Percentiles rank a stretch among this genome's conserved stretches.
Evolutionary conservation across 257 asterid species (phyloP).

Genomic region (Lantana camara): DNA sequence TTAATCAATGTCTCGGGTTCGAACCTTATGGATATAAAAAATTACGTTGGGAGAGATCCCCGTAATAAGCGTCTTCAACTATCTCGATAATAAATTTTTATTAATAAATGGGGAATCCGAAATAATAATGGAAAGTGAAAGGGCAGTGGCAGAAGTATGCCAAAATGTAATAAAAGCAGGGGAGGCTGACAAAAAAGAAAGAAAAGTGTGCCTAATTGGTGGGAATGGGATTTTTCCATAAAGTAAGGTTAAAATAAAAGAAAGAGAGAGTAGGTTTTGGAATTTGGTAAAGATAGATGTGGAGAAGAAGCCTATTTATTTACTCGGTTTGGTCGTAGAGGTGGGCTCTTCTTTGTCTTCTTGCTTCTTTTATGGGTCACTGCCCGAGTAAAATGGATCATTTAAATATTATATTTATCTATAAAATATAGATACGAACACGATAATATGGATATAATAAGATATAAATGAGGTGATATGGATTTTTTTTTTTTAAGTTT

Average conservation of each 20-base stretch:
- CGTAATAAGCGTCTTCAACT: too few relatives aligned
- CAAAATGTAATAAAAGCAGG: not conserved
- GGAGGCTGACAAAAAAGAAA: slow-evolving; percentile 14
- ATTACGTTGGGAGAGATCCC: too few relatives aligned
- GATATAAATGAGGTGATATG: too few relatives aligned
- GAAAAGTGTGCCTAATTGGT: slow-evolving; percentile 31
- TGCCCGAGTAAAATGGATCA: too few relatives aligned
- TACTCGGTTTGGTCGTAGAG: slow-evolving; percentile 4
- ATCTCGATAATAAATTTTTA: too few relatives aligned
- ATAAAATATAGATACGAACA: too few relatives aligned
- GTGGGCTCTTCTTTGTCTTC: slow-evolving; percentile 29
- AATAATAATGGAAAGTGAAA: slow-evolving; percentile 19
- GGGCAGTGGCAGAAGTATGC: slow-evolving; percentile 16
- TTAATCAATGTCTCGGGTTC: too few relatives aligned
- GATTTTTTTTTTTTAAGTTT: too few relatives aligned
- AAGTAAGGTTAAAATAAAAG: slow-evolving; percentile 1
- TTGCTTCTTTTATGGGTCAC: slow-evolving; percentile 5
- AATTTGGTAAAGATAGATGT: not conserved
- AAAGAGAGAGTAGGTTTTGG: not conserved
- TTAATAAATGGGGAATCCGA: not conserved
- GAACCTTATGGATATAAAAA: too few relatives aligned
- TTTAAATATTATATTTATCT: too few relatives aligned
- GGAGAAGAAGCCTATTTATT: slow-evolving; percentile 2
- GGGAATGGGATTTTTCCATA: slow-evolving; percentile 22
- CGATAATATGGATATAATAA: too few relatives aligned